A percentile compares a stretch with the other conserved stretches of the same genome.
Conservation (phyloP, 2,329 filamentous ascomycete genomes). For the Fusarium illudens region DNA sequence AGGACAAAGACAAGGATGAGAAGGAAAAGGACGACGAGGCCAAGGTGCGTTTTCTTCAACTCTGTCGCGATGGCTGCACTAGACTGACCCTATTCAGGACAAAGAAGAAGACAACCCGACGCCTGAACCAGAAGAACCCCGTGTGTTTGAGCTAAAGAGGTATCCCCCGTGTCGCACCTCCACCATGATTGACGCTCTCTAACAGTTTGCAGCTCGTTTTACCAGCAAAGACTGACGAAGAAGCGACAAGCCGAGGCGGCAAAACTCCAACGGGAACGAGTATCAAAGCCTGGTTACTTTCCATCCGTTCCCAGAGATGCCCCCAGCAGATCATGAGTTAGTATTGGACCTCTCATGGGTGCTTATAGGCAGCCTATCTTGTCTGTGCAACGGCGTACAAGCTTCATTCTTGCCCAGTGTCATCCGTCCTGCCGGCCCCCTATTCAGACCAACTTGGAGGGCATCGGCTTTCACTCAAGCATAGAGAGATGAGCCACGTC, state of each 20-base stretch:
- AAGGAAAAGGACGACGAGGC: conserved; percentile 35
- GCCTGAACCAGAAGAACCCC: conserved; percentile 65
- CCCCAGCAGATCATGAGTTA: conserved; percentile 46
- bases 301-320: conserved; percentile 80
- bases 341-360: neutral
- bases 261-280: conserved; percentile 80
- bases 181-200: neutral
- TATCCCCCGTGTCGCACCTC: conserved; percentile 46
- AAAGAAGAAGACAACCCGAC: conserved; percentile 31
- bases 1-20: conserved; percentile 45
- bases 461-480: neutral
- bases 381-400: neutral
- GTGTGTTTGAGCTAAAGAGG: conserved; percentile 87
- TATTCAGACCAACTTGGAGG: neutral
- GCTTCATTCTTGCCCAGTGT: neutral
- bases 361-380: neutral
- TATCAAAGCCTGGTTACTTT: conserved; percentile 81
- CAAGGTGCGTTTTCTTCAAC: conserved; percentile 12
- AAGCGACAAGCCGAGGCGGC: conserved; percentile 64
- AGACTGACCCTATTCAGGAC: conserved; percentile 5
- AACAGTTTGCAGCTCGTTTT: conserved; percentile 71
- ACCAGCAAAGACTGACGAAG: conserved; percentile 82
- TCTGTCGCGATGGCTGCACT: neutral
- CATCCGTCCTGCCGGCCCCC: neutral
- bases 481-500: neutral